Evolutionary conservation across 495 filamentous ascomycete species (phyloP), one percentile per base, ranked within the genome.

Genomic region (Aspergillus asperescens): DNA sequence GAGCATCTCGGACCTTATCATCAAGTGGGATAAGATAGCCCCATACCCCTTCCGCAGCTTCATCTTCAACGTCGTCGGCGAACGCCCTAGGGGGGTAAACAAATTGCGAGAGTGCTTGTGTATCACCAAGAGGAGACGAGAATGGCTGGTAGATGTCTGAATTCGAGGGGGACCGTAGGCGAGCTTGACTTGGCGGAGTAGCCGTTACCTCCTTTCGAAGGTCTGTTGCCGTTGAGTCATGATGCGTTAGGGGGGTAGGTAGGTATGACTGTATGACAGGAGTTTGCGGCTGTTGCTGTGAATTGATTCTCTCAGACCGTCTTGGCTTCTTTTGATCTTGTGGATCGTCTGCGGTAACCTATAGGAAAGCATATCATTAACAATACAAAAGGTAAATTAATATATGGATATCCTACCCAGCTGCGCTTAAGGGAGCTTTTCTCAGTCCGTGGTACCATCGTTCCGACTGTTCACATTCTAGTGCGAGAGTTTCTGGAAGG

Each of bases 11-110:
- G 43, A 84, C 79, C 31, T 77, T 77, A 24, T 80, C 76, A 63
- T 90, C 82, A 18, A 96, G 65, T 13, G 92, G 89, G 50, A 95
- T 79, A 5, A 98, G 73, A 57, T 98, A 98, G 10, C 93, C 93
- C 94, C 93, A 98, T 1, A 96, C 89, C 7, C 89, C 89, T 61
- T 96, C 89, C 16, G 82, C 88, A 48, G 62, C 59, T 58, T 88
- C 84, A 63, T 96, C 89, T 42, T 87, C 80, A 0, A 94, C 89
- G 34, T 91, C 88, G 44, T 89, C 83, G 7, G 86, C 85, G 19
- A 89, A 79, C 28, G 82, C 78, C n/a, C 80, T 75, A 5, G 88
- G 81, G 2, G 87, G 85, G 46, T 87, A 82, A 20, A 88, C 69
- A 64, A 87, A 88, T 70, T 98, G 93, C 7, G 88, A 92, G 32